Conservation (phyloP, 2,329 filamentous ascomycete species). For the Diaporthe sp. region DNA sequence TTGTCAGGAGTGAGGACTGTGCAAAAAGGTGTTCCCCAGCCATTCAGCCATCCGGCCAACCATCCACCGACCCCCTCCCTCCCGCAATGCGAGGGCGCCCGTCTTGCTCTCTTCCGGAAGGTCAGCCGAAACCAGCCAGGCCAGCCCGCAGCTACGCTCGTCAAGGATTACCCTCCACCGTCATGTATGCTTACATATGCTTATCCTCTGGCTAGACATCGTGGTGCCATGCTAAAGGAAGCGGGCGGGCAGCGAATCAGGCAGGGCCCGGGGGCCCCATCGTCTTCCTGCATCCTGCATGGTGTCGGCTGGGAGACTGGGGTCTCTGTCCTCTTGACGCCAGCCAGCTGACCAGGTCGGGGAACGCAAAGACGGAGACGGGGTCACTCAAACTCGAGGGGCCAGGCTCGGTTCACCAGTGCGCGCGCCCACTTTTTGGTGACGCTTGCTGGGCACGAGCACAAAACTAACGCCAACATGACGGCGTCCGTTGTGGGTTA, state of each 20-base stretch:
- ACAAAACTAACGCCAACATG: neutral
- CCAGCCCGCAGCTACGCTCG: neutral
- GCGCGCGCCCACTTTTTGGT: neutral
- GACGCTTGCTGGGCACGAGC: conserved; percentile 5
- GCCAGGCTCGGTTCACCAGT: conserved; percentile 10
- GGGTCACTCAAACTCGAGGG: neutral
- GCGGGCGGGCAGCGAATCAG: neutral
- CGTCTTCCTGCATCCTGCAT: conserved; percentile 19
- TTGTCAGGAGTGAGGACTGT: neutral
- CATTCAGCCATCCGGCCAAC: conserved; percentile 20
- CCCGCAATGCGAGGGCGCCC: conserved; percentile 24
- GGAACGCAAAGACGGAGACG: neutral
- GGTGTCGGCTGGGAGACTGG: conserved; percentile 11
- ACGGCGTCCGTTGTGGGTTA: conserved; percentile 32
- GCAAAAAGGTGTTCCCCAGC: neutral
- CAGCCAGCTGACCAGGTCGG: conserved; percentile 19
- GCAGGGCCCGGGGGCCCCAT: neutral
- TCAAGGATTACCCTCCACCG: conserved; percentile 15
- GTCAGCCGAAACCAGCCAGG: conserved; percentile 16
- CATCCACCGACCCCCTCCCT: conserved; percentile 37
- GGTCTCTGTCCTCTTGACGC: conserved; percentile 18
- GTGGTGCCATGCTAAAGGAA: conserved; percentile 17
- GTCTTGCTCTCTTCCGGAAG: conserved; percentile 27
- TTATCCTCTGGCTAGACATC: conserved; percentile 14
- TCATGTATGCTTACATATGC: conserved; percentile 24